A percentile compares a stretch with the other conserved stretches of the same genome.
Evolutionary conservation across 176 grass and related monocot genomes (phyloP).

Genomic region (Paspalum vaginatum): DNA sequence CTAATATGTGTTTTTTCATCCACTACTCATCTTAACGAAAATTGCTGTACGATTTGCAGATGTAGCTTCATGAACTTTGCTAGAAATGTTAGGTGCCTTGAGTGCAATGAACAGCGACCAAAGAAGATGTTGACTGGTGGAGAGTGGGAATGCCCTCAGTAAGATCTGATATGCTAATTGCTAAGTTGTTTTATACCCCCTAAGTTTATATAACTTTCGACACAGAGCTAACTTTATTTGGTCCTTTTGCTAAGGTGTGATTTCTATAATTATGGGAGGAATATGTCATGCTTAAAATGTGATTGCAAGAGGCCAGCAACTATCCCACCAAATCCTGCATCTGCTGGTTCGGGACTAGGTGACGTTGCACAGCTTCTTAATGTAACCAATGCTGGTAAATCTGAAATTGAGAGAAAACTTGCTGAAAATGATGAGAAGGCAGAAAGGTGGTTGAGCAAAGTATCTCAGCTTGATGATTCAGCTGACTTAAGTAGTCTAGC

Average conservation of each 20-base stretch:
- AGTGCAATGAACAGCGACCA: conserved; percentile 75
- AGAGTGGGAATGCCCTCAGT: conserved; percentile 99
- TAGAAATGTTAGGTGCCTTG: conserved; percentile 79
- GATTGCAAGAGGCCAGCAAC: conserved; percentile 70
- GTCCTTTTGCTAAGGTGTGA: conserved; percentile 67
- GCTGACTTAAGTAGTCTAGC: conserved; percentile 65
- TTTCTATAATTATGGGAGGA: conserved; percentile 88
- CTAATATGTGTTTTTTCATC: not conserved
- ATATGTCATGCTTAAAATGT: conserved; percentile 89
- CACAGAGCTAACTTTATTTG: conserved; percentile 39
- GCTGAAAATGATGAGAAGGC: conserved; percentile 72
- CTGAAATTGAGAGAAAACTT: conserved; percentile 69
- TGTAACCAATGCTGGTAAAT: conserved; percentile 49
- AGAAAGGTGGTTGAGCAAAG: conserved; percentile 80
- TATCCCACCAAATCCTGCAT: conserved; percentile 43
- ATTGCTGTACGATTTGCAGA: conserved; percentile 51
- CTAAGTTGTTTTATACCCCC: conserved; percentile 1
- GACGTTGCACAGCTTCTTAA: conserved; percentile 71
- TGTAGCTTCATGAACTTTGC: conserved; percentile 98
- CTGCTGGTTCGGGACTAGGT: conserved; percentile 38
- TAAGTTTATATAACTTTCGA: not conserved
- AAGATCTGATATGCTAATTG: conserved; percentile 43
- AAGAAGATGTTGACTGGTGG: conserved; percentile 74
- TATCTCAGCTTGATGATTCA: conserved; percentile 65
- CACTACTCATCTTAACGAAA: conserved; percentile 10